Percentiles rank a stretch among this genome's conserved stretches.
Conservation (phyloP, 352 stramenopile genomes). For the Globisporangium cystogenes region DNA sequence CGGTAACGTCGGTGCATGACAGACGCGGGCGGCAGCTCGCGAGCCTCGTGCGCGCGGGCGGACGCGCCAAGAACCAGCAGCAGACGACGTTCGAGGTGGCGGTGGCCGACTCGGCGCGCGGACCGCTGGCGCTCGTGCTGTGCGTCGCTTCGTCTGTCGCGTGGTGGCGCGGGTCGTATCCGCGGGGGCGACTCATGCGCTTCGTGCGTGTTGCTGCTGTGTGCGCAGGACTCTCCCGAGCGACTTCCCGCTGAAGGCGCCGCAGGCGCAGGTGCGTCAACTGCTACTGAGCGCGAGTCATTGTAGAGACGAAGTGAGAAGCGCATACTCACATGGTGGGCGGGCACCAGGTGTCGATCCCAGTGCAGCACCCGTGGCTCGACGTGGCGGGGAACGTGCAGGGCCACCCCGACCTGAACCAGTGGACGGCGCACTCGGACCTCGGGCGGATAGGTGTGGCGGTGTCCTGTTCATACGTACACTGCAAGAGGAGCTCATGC, state of each 20-base stretch:
- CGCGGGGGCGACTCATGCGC: too few species aligned
- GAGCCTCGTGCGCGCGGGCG: slow-evolving; percentile 75
- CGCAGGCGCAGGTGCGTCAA: slow-evolving; percentile 47
- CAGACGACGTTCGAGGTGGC: slow-evolving; percentile 81
- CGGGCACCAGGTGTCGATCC: slow-evolving; percentile 43
- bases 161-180: neutral
- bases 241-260: slow-evolving; percentile 69
- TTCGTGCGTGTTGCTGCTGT: too few species aligned
- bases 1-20: neutral
- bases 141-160: slow-evolving; percentile 10
- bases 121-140: slow-evolving; percentile 41
- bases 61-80: slow-evolving; percentile 80
- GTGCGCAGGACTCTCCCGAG: slow-evolving; percentile 48
- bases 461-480: neutral
- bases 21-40: slow-evolving; percentile 71
- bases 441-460: slow-evolving; percentile 58
- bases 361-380: slow-evolving; percentile 69
- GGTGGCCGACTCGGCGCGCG: slow-evolving; percentile 51
- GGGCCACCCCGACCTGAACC: slow-evolving; percentile 63
- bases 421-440: slow-evolving; percentile 82
- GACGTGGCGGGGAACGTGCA: slow-evolving; percentile 67
- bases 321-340: neutral
- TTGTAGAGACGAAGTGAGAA: too few species aligned
- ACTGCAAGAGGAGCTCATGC: neutral
- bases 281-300: neutral